Conservation (phyloP, 2,329 filamentous ascomycete species). For the Aureobasidium sp. region DNA sequence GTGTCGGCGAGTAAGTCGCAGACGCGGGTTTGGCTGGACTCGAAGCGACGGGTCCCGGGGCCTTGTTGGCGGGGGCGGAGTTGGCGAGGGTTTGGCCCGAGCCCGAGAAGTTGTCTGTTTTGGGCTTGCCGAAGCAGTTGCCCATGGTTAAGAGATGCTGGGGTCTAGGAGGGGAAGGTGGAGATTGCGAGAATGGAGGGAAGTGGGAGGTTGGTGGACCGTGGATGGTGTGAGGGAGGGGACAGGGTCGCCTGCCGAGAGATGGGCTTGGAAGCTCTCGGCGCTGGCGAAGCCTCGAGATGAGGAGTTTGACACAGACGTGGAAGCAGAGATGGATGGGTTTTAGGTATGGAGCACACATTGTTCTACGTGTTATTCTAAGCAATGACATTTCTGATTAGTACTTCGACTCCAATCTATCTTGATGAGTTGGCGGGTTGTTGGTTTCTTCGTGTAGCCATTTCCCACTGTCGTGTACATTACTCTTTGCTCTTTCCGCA, state of each 20-base stretch:
- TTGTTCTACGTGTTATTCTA: too few species aligned
- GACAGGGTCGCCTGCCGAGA: background rate
- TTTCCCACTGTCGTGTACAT: too few species aligned
- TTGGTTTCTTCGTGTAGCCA: too few species aligned
- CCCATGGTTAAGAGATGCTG: constrained; percentile 56
- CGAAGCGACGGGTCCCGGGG: constrained; percentile 42
- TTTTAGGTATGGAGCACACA: too few species aligned
- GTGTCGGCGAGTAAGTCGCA: constrained; percentile 14
- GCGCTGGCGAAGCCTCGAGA: background rate
- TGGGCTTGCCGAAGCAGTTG: constrained; percentile 71
- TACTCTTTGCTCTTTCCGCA: too few species aligned
- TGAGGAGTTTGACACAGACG: too few species aligned
- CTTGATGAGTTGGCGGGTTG: too few species aligned
- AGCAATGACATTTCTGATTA: too few species aligned
- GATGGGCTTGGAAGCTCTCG: background rate
- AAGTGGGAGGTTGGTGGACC: too few species aligned
- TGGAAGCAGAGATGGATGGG: too few species aligned
- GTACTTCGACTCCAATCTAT: too few species aligned
- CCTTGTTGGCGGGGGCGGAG: constrained; percentile 31
- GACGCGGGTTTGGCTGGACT: constrained; percentile 19
- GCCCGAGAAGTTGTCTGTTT: constrained; percentile 60
- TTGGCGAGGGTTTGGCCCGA: constrained; percentile 67
- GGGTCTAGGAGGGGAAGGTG: background rate
- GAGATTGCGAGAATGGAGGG: background rate
- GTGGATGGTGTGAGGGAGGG: background rate